These are phyloP conservation scores for Apophysomyces ossiformis DNA, from an alignment of 371 early-diverging fungal genomes.

Conservation along the genomic window DNA sequence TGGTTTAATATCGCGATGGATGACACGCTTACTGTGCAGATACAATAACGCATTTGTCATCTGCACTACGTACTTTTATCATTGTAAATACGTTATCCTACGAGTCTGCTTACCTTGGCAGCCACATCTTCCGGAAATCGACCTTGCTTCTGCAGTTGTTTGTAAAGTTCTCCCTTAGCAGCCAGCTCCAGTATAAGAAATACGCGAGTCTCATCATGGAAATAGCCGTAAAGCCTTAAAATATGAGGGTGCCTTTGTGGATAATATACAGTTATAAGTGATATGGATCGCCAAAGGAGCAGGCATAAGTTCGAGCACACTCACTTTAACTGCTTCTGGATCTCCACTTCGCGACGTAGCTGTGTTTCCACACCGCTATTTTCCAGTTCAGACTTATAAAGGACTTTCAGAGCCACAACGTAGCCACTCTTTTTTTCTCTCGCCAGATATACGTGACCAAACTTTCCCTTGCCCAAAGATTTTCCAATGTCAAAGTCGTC, in stretches of 20 bases:
- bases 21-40: slow-evolving; percentile 93
- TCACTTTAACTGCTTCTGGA: slow-evolving; percentile 55
- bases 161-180: slow-evolving; percentile 94
- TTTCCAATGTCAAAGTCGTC: slow-evolving; percentile 97
- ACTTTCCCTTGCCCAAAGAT: slow-evolving; percentile 95
- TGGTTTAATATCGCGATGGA: slow-evolving; percentile 96
- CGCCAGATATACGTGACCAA: slow-evolving; percentile 98
- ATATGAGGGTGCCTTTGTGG: slow-evolving; percentile 85
- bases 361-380: slow-evolving; percentile 32
- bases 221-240: slow-evolving; percentile 93
- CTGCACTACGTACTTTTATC: slow-evolving; percentile 84
- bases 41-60: slow-evolving; percentile 78
- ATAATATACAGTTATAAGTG: background rate
- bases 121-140: slow-evolving; percentile 80
- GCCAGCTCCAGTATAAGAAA: slow-evolving; percentile 97
- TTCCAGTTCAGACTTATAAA: slow-evolving; percentile 85
- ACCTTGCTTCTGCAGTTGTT: slow-evolving; percentile 69
- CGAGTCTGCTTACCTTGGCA: slow-evolving; percentile 60
- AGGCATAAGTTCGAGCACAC: background rate
- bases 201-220: slow-evolving; percentile 93
- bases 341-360: slow-evolving; percentile 92
- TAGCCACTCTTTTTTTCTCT: slow-evolving; percentile 89
- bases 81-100: background rate
- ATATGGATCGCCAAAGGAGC: background rate
- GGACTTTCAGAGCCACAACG: slow-evolving; percentile 92